Evolutionary conservation across 441 rosid genomes (phyloP).

Genomic region (Erysimum pusillum): DNA sequence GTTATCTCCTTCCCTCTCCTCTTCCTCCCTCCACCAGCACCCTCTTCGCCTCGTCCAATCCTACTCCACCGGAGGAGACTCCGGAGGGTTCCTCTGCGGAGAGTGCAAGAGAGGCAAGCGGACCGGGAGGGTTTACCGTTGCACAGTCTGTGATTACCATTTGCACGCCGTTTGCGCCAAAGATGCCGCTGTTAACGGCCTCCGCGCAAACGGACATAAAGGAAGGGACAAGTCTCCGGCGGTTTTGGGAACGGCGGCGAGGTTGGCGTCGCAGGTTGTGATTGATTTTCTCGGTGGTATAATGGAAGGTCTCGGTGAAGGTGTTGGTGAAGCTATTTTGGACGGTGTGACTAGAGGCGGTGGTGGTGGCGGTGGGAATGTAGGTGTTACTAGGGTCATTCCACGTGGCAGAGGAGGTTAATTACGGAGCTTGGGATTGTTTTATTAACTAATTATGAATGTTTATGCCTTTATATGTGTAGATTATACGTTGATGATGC

Average conservation of each 20-base stretch:
- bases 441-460: conserved; percentile 28
- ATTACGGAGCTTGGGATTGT: conserved; percentile 7
- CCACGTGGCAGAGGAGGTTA: conserved; percentile 50
- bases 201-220: conserved; percentile 65
- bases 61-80: conserved; percentile 34
- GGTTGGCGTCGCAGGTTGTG: conserved; percentile 71
- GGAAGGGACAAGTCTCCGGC: conserved; percentile 55
- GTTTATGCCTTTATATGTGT: conserved; percentile 4
- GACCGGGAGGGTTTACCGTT: conserved; percentile 72
- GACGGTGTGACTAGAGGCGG: conserved; percentile 59
- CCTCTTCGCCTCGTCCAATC: conserved; percentile 65
- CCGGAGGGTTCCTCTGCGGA: conserved; percentile 53
- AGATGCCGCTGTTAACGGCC: conserved; percentile 73
- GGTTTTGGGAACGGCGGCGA: conserved; percentile 69
- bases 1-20: conserved; percentile 67
- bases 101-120: conserved; percentile 74
- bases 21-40: conserved; percentile 70
- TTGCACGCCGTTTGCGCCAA: conserved; percentile 89
- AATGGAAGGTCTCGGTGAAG: conserved; percentile 88
- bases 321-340: conserved; percentile 72
- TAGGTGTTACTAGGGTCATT: conserved; percentile 26
- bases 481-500: conserved; percentile 25
- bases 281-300: conserved; percentile 78
- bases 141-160: conserved; percentile 78
- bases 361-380: conserved; percentile 33